Percentiles rank a stretch among this genome's conserved stretches.
These are phyloP conservation scores for Monosporozyma unispora DNA, from an alignment of 805 yeast genomes.

Conservation along the genomic window DNA sequence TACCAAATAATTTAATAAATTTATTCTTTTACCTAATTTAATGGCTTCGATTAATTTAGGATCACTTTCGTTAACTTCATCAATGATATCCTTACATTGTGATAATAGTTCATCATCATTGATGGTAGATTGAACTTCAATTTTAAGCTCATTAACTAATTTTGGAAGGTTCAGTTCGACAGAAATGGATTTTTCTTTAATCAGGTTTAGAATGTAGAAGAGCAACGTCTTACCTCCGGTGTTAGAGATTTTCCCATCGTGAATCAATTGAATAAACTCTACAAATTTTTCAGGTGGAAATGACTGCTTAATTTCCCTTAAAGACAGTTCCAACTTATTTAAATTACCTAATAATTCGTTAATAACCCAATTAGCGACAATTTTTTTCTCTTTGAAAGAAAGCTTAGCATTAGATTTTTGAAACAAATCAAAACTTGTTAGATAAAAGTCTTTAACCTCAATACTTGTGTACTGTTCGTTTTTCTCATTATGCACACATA, in stretches of 20 bases:
- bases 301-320: slow-evolving; percentile 26
- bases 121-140: slow-evolving; percentile 30
- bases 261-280: slow-evolving; percentile 46
- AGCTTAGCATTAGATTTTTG: slow-evolving; percentile 16
- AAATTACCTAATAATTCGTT: slow-evolving; percentile 72
- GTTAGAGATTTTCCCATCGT: slow-evolving; percentile 42
- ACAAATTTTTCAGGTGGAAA: slow-evolving; percentile 40
- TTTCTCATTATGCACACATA: slow-evolving; percentile 38
- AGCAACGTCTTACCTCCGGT: slow-evolving; percentile 62
- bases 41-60: slow-evolving; percentile 51
- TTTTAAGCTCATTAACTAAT: slow-evolving; percentile 47
- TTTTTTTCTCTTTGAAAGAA: slow-evolving; percentile 26
- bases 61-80: slow-evolving; percentile 27
- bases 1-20: slow-evolving; percentile 64
- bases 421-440: slow-evolving; percentile 30
- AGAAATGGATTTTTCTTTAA: slow-evolving; percentile 26
- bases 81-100: slow-evolving; percentile 40
- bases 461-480: slow-evolving; percentile 20
- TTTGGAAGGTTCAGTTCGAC: slow-evolving; percentile 26
- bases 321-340: slow-evolving; percentile 36
- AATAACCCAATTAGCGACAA: slow-evolving; percentile 69
- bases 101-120: slow-evolving; percentile 29
- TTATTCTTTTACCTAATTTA: slow-evolving; percentile 45
- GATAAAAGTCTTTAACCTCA: slow-evolving; percentile 45
- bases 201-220: slow-evolving; percentile 47